Evolutionary conservation across 108 stramenopile species (phyloP).

Genomic region (Nitzschia putrida): DNA sequence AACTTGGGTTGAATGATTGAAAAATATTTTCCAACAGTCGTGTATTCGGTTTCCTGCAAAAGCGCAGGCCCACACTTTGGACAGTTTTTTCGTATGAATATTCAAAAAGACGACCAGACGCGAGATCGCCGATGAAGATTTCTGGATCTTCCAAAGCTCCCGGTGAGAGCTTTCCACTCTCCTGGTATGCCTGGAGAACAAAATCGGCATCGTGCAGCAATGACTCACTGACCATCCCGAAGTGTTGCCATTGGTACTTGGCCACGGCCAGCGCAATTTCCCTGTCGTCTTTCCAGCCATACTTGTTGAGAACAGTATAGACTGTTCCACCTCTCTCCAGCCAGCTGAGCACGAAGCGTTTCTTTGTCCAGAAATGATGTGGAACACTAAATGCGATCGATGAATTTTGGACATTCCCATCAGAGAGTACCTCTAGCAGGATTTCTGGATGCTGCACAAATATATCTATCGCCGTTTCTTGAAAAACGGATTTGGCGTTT

Average conservation of each 20-base stretch:
- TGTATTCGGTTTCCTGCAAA: too few species aligned
- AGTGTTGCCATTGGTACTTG: constrained; percentile 29
- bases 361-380: too few species aligned
- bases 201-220: constrained; percentile 25
- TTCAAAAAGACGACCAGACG: too few species aligned
- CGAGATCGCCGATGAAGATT: too few species aligned
- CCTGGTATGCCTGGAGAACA: constrained; percentile 27
- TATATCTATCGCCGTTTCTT: not conserved
- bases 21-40: too few species aligned
- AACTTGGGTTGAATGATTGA: too few species aligned
- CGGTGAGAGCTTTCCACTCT: too few species aligned
- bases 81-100: too few species aligned
- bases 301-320: constrained; percentile 21
- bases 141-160: too few species aligned
- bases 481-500: constrained; percentile 23
- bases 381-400: constrained; percentile 22
- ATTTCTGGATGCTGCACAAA: constrained; percentile 14
- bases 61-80: too few species aligned
- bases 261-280: constrained; percentile 37
- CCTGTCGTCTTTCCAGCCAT: constrained; percentile 8
- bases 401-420: constrained; percentile 11
- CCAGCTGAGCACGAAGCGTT: constrained; percentile 32
- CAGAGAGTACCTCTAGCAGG: constrained; percentile 23
- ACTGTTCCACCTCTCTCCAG: constrained; percentile 27
- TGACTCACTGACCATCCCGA: constrained; percentile 23